Evolutionary conservation across 169 alveolate genomes (phyloP).

Genomic region (Pseudocohnilembus persalinus): DNA sequence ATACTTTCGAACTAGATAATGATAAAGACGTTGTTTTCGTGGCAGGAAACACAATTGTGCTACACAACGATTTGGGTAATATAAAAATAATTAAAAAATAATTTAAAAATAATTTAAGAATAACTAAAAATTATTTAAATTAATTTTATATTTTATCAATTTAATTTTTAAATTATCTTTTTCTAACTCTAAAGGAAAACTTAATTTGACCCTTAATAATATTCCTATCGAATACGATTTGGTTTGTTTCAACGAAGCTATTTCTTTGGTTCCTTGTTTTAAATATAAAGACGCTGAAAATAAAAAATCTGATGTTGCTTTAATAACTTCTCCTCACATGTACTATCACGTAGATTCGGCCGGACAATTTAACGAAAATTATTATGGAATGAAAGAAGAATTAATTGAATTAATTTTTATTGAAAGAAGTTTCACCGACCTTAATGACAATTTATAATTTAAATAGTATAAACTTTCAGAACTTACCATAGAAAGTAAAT

Average conservation of each 20-base stretch:
- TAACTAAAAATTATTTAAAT: too few relatives aligned
- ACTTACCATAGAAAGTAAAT: background rate
- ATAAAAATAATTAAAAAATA: too few relatives aligned
- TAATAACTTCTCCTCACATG: background rate
- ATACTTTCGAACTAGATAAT: background rate
- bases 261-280: background rate
- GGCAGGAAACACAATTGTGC: background rate
- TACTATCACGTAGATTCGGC: constrained; percentile 1
- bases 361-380: constrained; percentile 3
- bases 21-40: background rate
- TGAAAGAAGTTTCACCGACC: background rate
- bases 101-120: too few relatives aligned
- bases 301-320: background rate
- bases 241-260: background rate
- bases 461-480: background rate
- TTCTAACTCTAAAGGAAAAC: background rate
- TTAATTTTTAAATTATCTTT: too few relatives aligned
- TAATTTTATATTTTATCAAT: too few relatives aligned
- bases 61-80: too few relatives aligned
- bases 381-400: constrained; percentile 4
- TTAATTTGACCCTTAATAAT: background rate
- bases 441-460: background rate
- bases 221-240: background rate
- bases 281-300: background rate
- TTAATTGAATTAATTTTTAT: background rate